Percentiles rank a stretch among this genome's conserved stretches.
Conservation (phyloP, 495 filamentous ascomycete genomes). For the Recurvomyces mirabilis region DNA sequence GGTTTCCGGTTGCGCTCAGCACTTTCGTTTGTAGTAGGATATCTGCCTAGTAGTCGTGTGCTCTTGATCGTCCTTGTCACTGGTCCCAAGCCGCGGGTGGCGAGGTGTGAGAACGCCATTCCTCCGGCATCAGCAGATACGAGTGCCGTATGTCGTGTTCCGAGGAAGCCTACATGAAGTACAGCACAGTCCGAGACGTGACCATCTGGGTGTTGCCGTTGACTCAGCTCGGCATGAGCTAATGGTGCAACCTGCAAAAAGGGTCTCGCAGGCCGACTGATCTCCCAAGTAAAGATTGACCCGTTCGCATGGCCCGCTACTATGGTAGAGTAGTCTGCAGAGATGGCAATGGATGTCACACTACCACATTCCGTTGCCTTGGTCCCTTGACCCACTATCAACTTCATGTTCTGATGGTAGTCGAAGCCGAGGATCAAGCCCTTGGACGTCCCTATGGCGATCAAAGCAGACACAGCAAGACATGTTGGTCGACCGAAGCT, state of each 20-base stretch:
- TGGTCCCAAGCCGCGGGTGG: slow-evolving; percentile 78
- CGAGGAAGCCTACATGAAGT: slow-evolving; percentile 88
- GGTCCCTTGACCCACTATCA: slow-evolving; percentile 86
- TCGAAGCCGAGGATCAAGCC: slow-evolving; percentile 92
- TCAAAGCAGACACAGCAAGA: slow-evolving; percentile 76
- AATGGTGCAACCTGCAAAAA: slow-evolving; percentile 82
- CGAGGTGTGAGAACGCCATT: slow-evolving; percentile 97
- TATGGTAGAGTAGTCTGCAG: slow-evolving; percentile 84
- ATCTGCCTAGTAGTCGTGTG: slow-evolving; percentile 80
- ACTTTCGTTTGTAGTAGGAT: slow-evolving; percentile 50
- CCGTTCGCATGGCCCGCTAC: slow-evolving; percentile 83
- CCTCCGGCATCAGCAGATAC: slow-evolving; percentile 92
- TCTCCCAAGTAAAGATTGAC: slow-evolving; percentile 95
- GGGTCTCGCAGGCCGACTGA: slow-evolving; percentile 63
- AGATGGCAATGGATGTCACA: slow-evolving; percentile 77
- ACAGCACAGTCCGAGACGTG: slow-evolving; percentile 67
- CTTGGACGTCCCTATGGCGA: slow-evolving; percentile 86
- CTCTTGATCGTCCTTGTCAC: slow-evolving; percentile 79
- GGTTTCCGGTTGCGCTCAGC: slow-evolving; percentile 65
- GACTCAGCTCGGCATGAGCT: slow-evolving; percentile 50
- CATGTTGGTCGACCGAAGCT: slow-evolving; percentile 89
- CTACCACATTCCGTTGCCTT: slow-evolving; percentile 88
- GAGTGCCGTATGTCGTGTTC: slow-evolving; percentile 87
- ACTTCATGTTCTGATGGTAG: slow-evolving; percentile 87
- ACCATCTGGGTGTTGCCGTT: slow-evolving; percentile 55